Conservation (phyloP, 306 rosid genomes). For the Delonix regia region DNA sequence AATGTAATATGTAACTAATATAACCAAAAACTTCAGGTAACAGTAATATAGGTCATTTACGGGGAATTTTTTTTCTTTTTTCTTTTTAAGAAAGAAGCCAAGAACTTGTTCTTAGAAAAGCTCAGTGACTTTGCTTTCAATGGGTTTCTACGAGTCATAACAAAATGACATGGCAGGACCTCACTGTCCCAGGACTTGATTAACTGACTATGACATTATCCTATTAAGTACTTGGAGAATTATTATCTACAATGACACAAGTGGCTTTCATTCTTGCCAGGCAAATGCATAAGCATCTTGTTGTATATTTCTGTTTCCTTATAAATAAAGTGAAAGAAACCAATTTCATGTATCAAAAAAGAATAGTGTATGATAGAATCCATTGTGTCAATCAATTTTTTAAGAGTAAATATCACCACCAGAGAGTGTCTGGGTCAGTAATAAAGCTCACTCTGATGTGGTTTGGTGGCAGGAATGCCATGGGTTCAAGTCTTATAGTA, state of each 20-base stretch:
- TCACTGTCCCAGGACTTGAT: neutral
- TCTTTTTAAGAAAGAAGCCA: too few relatives aligned
- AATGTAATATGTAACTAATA: constrained; percentile 7
- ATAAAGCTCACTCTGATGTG: neutral
- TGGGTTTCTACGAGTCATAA: neutral
- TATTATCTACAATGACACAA: neutral
- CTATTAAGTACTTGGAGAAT: neutral
- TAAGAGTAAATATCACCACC: neutral
- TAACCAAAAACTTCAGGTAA: constrained; percentile 5
- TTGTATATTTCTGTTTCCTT: neutral
- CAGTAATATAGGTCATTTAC: neutral
- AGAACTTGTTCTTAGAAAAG: constrained; percentile 4
- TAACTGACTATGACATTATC: neutral
- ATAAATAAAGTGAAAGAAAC: neutral
- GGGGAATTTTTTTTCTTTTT: too few relatives aligned
- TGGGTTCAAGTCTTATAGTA: neutral
- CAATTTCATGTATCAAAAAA: neutral
- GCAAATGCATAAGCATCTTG: neutral
- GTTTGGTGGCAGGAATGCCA: neutral
- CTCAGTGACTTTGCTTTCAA: neutral
- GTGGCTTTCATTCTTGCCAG: neutral
- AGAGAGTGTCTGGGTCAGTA: neutral
- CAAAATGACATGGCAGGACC: neutral
- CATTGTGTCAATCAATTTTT: too few relatives aligned
- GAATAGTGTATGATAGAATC: neutral